Evolutionary conservation across 805 yeast genomes (phyloP).

Genomic region (Metschnikowia proteae): DNA sequence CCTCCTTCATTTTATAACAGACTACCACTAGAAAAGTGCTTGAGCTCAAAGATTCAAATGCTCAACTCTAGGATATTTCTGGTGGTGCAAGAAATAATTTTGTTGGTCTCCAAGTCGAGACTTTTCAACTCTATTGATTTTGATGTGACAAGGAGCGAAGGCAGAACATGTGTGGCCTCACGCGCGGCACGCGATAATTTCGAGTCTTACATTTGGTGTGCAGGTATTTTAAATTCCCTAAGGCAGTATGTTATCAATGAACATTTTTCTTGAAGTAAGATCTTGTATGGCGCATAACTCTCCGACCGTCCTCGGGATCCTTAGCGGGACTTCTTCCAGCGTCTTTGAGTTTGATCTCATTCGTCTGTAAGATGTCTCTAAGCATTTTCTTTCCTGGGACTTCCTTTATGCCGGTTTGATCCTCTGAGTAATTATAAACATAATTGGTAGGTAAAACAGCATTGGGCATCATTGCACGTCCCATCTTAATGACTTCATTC

Average conservation of each 20-base stretch:
- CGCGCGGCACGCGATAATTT: slow-evolving; percentile 4
- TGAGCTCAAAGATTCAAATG: not conserved
- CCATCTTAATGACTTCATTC: slow-evolving; percentile 58
- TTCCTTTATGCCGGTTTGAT: slow-evolving; percentile 1
- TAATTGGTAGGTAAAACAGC: slow-evolving; percentile 38
- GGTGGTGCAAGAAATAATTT: not conserved
- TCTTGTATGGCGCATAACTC: slow-evolving; percentile 35
- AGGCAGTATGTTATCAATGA: slow-evolving; percentile 1
- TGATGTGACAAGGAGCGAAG: not conserved
- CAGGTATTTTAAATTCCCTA: slow-evolving; percentile 3
- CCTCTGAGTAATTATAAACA: slow-evolving; percentile 27
- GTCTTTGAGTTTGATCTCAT: slow-evolving; percentile 7
- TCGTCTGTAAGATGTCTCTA: slow-evolving; percentile 24
- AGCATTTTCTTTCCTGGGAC: slow-evolving; percentile 28
- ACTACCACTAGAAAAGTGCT: not conserved
- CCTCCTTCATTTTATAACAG: not conserved
- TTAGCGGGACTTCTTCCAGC: slow-evolving; percentile 19
- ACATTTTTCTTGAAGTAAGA: slow-evolving; percentile 32
- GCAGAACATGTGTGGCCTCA: slow-evolving; percentile 3
- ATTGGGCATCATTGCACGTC: slow-evolving; percentile 59
- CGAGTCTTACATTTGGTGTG: slow-evolving; percentile 3
- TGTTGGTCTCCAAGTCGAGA: not conserved
- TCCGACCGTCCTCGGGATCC: slow-evolving; percentile 30
- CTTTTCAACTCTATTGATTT: not conserved
- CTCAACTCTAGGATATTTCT: not conserved